phyloP scores from a whole-genome alignment of 495 filamentous ascomycete genomes.

The Aspergillus conjunctus region DNA sequence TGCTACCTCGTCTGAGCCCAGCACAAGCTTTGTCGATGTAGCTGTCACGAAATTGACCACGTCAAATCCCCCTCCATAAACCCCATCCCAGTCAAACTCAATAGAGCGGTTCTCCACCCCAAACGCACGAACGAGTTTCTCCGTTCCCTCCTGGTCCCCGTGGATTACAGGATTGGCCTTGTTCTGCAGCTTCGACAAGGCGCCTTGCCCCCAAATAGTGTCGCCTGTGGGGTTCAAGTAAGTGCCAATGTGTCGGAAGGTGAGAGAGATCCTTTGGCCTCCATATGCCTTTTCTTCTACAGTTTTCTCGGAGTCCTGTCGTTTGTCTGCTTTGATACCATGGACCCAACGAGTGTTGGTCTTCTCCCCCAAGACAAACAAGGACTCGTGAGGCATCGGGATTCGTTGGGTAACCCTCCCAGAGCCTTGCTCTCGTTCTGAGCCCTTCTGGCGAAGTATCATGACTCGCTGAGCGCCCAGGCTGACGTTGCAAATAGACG shows the following conservation, averaged over 20 bases:
- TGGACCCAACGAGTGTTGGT: slow-evolving; percentile 92
- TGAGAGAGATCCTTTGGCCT: slow-evolving; percentile 86
- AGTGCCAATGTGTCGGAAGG: slow-evolving; percentile 88
- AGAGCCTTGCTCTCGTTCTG: slow-evolving; percentile 33
- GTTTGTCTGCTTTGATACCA: slow-evolving; percentile 84
- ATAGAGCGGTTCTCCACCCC: slow-evolving; percentile 78
- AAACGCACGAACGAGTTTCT: slow-evolving; percentile 75
- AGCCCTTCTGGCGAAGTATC: slow-evolving; percentile 82
- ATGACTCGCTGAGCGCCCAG: slow-evolving; percentile 90
- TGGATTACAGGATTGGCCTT: slow-evolving; percentile 65
- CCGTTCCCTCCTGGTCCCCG: slow-evolving; percentile 64
- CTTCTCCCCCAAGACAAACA: slow-evolving; percentile 76
- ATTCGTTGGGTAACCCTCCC: slow-evolving; percentile 63
- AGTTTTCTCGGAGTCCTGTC: slow-evolving; percentile 63
- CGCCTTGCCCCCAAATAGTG: slow-evolving; percentile 91
- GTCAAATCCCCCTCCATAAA: slow-evolving; percentile 84
- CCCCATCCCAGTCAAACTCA: slow-evolving; percentile 75
- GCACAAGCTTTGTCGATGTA: slow-evolving; percentile 53
- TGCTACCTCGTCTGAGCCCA: slow-evolving; percentile 54
- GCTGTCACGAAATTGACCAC: slow-evolving; percentile 73
- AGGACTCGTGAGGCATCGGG: slow-evolving; percentile 81
- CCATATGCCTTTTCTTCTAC: slow-evolving; percentile 68
- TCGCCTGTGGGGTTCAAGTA: slow-evolving; percentile 64
- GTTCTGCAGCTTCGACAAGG: slow-evolving; percentile 62
- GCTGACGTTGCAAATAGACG: slow-evolving; percentile 87